Evolutionary conservation across 306 rosid species (phyloP).

Genomic region (Prunus kanzakura): DNA sequence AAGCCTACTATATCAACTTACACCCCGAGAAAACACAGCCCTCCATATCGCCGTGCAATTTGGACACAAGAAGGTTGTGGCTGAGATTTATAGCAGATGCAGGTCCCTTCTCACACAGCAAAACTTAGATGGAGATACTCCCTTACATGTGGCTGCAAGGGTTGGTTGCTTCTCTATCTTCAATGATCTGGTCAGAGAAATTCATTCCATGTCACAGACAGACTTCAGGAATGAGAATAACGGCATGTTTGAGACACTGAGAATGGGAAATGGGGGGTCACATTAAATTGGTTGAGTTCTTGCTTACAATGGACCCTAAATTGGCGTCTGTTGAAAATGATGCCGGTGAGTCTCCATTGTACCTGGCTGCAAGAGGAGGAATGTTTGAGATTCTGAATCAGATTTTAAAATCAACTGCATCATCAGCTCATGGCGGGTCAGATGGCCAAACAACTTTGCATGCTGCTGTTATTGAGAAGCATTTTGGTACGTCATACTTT

Average conservation of each 20-base stretch:
- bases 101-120: background rate
- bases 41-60: background rate
- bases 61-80: background rate
- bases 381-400: background rate
- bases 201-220: background rate
- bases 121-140: slow-evolving; percentile 6
- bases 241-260: background rate
- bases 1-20: background rate
- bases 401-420: background rate
- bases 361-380: slow-evolving; percentile 5
- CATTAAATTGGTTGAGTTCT: background rate
- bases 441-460: slow-evolving; percentile 9
- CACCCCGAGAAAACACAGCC: background rate
- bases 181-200: background rate
- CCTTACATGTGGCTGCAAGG: background rate
- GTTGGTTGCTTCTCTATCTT: background rate
- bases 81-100: background rate
- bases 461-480: slow-evolving; percentile 2
- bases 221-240: background rate
- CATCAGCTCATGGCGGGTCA: background rate
- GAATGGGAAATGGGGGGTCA: background rate
- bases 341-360: background rate
- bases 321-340: background rate
- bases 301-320: background rate
- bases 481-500: background rate